These are phyloP conservation scores for Phellinidium pouzarii DNA, from an alignment of 1,284 basidiomycete genomes.

Conservation along the genomic window DNA sequence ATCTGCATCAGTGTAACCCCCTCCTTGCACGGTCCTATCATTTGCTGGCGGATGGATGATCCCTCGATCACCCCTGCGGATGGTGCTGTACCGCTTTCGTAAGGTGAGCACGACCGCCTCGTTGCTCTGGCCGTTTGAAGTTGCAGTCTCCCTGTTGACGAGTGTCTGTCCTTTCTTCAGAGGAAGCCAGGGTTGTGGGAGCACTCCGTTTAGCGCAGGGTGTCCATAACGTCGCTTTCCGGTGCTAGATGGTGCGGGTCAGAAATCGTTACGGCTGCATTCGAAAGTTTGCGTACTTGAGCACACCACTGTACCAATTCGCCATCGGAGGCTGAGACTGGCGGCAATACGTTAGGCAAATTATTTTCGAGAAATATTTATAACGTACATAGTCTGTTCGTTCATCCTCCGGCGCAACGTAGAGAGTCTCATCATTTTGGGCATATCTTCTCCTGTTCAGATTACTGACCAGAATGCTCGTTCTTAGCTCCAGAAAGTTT, in stretches of 20 bases:
- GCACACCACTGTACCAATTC: conserved; percentile 84
- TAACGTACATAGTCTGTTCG: conserved; percentile 78
- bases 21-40: conserved; percentile 2
- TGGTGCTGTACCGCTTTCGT: conserved; percentile 54
- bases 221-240: conserved; percentile 86
- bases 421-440: conserved; percentile 89
- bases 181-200: conserved; percentile 90
- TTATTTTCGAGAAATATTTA: conserved; percentile 1
- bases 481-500: neutral
- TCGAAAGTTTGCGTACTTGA: conserved; percentile 54
- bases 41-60: conserved; percentile 18
- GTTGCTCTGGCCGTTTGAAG: conserved; percentile 30
- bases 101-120: conserved; percentile 72
- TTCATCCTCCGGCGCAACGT: conserved; percentile 87
- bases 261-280: neutral
- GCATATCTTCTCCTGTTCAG: conserved; percentile 80
- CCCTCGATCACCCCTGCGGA: conserved; percentile 32
- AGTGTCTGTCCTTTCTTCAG: conserved; percentile 73
- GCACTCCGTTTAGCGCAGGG: conserved; percentile 80
- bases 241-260: conserved; percentile 44
- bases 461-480: conserved; percentile 42
- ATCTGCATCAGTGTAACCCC: conserved; percentile 3
- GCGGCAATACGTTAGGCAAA: neutral
- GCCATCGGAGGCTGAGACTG: conserved; percentile 93
- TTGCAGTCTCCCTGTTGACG: conserved; percentile 43